Evolutionary conservation across 176 grass and related monocot genomes (phyloP), one percentile per base, ranked within the genome.

Genomic region (Phoenix dactylifera): DNA sequence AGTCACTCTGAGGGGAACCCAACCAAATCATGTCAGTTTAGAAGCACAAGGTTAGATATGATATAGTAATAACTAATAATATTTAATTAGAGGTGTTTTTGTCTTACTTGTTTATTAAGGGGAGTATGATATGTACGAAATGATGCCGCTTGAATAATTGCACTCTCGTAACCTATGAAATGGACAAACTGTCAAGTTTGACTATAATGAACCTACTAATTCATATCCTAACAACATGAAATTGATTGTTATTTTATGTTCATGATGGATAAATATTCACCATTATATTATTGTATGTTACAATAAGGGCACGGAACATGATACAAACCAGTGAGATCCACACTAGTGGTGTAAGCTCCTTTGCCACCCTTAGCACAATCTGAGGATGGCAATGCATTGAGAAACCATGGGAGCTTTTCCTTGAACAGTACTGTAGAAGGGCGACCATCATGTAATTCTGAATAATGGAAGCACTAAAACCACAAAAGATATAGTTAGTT

Each of bases 41-140:
- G 55, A 55, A 56, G 16, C 24, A 32, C 16, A 81, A 61, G 52
- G 67, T 52, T 48, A 2, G 9, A 44, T 12, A 44, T 44, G 35
- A 44, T 44, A 44, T 12, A 44, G 10, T 76, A 54, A 50, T 15
- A 63, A 51, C 59, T 76, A 54, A 50, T 15, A 63, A 51, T 56
- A 61, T 71, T 50, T 28, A 29, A 78, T 30, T 26, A 60, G 26
- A 28, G 19, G 80, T 24, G 59, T 58, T 55, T 28, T 76, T 26
- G 50, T 63, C 64, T 77, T 61, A 98, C 93, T 82, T 98, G 93
- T 75, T 88, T 91, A 82, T 92, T 98, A 50, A 98, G 93, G 52
- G 93, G 93, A 58, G 87, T 92, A 63, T 98, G 93, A 65, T 92
- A 98, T 62, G 93, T 98, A 54, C 93, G 81, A 68, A 98, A 98